Evolutionary conservation across 345 rosid genomes (phyloP).

Genomic region (thale cress (Arabidopsis thaliana)): DNA sequence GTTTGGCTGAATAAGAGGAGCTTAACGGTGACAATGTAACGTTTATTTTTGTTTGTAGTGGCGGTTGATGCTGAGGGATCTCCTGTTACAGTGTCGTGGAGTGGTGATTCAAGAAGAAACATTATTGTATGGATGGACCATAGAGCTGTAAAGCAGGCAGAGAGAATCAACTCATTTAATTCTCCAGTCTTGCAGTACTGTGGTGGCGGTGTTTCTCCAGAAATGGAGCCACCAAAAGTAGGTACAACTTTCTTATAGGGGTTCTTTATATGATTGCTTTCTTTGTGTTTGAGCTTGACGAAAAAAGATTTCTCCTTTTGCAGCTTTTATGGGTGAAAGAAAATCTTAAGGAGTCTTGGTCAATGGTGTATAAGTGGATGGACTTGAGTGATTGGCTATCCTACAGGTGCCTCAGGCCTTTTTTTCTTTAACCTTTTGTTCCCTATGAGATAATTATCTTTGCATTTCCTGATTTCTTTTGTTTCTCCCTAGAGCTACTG

Average conservation of each 20-base stretch:
- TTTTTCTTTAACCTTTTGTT: background rate
- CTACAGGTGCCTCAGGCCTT: constrained; percentile 58
- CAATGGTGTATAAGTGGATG: constrained; percentile 97
- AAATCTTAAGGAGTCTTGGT: constrained; percentile 92
- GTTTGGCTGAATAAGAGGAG: background rate
- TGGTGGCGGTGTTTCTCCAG: constrained; percentile 94
- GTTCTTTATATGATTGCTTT: background rate
- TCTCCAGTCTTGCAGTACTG: constrained; percentile 86
- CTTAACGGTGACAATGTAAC: background rate
- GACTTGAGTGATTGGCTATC: constrained; percentile 99
- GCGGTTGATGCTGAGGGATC: constrained; percentile 97
- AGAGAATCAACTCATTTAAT: constrained; percentile 80
- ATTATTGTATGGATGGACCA: constrained; percentile 98
- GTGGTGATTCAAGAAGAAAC: constrained; percentile 95
- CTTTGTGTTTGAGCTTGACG: constrained; percentile 4
- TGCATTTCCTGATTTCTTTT: constrained; percentile 17
- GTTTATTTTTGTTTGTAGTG: constrained; percentile 52
- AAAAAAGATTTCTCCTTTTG: constrained; percentile 32
- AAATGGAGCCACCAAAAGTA: constrained; percentile 97
- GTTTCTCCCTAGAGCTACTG: constrained; percentile 73
- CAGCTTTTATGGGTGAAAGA: constrained; percentile 99
- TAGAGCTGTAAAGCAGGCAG: constrained; percentile 94
- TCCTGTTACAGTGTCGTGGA: constrained; percentile 96
- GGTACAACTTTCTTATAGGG: background rate
- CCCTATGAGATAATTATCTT: background rate